Conservation (phyloP, 179 eudicot genomes). For the Gypsophila paniculata region DNA sequence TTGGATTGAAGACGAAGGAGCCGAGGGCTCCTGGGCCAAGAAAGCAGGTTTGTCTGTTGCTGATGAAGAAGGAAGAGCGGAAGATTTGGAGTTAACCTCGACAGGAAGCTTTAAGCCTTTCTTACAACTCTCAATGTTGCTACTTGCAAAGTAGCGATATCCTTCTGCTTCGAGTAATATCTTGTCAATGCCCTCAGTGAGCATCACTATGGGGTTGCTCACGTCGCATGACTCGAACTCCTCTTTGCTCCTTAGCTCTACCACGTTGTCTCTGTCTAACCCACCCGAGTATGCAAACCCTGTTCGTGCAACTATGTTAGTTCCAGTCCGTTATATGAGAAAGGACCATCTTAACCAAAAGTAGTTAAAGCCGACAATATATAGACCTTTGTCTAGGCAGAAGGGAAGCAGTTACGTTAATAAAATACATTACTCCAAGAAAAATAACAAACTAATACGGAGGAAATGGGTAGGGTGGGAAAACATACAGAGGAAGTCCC, state of each 20-base stretch:
- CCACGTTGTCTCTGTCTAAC: constrained; percentile 47
- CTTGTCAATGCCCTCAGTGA: constrained; percentile 50
- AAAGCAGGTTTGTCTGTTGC: constrained; percentile 3
- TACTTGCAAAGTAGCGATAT: constrained; percentile 67
- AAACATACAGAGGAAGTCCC: constrained; percentile 66
- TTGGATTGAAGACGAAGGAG: constrained; percentile 30
- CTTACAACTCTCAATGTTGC: constrained; percentile 53
- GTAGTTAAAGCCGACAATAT: neutral
- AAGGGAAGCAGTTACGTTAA: no score
- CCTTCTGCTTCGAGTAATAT: constrained; percentile 54
- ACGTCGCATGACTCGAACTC: constrained; percentile 65
- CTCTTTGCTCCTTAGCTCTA: constrained; percentile 56
- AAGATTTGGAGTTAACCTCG: constrained; percentile 41
- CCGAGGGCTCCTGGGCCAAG: constrained; percentile 26
- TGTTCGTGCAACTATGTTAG: constrained; percentile 23
- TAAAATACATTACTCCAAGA: no score
- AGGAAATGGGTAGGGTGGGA: neutral
- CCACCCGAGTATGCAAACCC: constrained; percentile 69
- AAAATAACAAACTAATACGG: no score
- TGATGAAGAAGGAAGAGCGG: constrained; percentile 20
- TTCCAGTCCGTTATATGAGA: neutral
- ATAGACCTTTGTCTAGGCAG: no score
- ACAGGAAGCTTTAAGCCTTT: constrained; percentile 73
- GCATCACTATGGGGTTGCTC: constrained; percentile 66
- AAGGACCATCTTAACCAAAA: neutral